A percentile compares a stretch with the other conserved stretches of the same genome.
Conservation (phyloP, 1,284 basidiomycete genomes). For the Tetrapyrgos nigripes region DNA sequence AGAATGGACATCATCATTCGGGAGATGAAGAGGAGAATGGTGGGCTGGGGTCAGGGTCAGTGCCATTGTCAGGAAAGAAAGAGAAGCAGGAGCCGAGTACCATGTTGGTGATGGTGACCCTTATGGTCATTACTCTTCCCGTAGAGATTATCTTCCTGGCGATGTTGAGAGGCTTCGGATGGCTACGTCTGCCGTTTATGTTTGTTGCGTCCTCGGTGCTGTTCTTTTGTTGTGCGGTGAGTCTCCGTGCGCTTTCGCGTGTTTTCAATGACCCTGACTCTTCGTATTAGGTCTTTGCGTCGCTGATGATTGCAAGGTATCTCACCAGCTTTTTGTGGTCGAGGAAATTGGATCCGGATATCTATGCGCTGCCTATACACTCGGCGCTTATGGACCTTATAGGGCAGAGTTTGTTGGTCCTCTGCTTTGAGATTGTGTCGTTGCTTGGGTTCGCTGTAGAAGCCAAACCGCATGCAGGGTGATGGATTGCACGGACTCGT, state of each 20-base stretch:
- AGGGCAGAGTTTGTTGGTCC: slow-evolving; percentile 85
- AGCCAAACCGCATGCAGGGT: background rate
- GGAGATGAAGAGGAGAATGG: background rate
- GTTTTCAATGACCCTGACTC: background rate
- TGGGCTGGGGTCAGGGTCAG: background rate
- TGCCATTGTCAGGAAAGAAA: background rate
- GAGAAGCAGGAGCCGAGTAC: slow-evolving; percentile 45
- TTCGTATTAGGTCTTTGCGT: slow-evolving; percentile 63
- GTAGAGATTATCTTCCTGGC: slow-evolving; percentile 78
- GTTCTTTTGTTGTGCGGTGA: slow-evolving; percentile 79
- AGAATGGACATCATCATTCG: background rate
- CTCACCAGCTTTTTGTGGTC: slow-evolving; percentile 88
- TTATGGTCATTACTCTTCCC: slow-evolving; percentile 78
- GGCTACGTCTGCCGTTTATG: slow-evolving; percentile 74
- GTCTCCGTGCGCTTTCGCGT: slow-evolving; percentile 33
- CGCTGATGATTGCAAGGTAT: slow-evolving; percentile 70
- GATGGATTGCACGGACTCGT: background rate
- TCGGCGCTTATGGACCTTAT: slow-evolving; percentile 90
- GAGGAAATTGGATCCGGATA: slow-evolving; percentile 87
- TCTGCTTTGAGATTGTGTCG: slow-evolving; percentile 71
- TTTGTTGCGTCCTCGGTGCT: slow-evolving; percentile 71
- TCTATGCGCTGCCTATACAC: slow-evolving; percentile 92
- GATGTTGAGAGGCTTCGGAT: slow-evolving; percentile 71
- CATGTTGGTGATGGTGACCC: slow-evolving; percentile 65
- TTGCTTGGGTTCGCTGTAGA: slow-evolving; percentile 2